Base-by-base conservation (phyloP, 2,329 filamentous ascomycete genomes). In the Septoria linicola region DNA sequence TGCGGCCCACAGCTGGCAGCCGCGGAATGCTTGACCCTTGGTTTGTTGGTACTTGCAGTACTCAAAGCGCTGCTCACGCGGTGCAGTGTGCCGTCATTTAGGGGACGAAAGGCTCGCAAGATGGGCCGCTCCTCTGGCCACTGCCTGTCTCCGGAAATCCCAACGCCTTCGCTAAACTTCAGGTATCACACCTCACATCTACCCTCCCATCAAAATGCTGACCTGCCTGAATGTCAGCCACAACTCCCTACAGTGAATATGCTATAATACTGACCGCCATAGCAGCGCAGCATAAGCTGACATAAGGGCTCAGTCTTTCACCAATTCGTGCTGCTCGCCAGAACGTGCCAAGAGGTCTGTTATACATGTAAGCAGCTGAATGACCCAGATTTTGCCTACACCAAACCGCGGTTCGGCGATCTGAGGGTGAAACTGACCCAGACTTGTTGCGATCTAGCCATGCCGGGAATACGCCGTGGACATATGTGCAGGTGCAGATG, bases 261-360 rank as follows among this genome's bases (percentile, higher is more conserved):
- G 2, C 17, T n/a, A 39, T 10, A 25, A 1, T 8, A 75, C 81
- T 73, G 70, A 96, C 93, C 60, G 93, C 93, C 91, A 99, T 97
- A 63, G 89, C 72, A 25, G 96, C 78, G 70, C 92, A 97, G 70
- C 89, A 95, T 68, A 97, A 76, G 74, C 89, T 95, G 64, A 99
- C 89, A 71, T 97, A 97, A 35, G 93, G 93, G 69, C 90, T 96
- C 60, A 99, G 70, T 58, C 93, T 77, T 76, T 99, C 93, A 31
- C 93, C 93, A 68, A 99, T 84, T 59, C 93, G 80, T 20, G 93
- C 93, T 58, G 84, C 90, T 73, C 97, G 96, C 93, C 93, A 99
- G 69, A 97, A 95, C 56, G 95, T 85, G 45, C 89, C 89, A 63
- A 89, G 63, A 36, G 56, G 58, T 42, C 21, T 21, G 14, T 21